Evolutionary conservation across 257 asterid species (phyloP).

Genomic region (Rauvolfia tetraphylla): DNA sequence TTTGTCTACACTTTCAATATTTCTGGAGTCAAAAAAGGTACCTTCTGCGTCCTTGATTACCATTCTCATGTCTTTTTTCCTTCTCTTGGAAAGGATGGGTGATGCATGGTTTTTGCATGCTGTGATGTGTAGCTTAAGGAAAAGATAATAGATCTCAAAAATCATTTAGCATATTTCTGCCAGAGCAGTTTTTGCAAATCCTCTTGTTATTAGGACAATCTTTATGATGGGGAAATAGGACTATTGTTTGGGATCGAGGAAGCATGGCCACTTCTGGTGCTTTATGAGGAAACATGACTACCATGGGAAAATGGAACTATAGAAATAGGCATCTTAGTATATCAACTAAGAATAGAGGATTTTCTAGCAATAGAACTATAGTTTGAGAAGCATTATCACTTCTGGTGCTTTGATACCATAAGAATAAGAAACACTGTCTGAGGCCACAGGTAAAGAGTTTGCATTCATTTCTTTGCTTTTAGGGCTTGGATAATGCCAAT

Average conservation of each 20-base stretch:
- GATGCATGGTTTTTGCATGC: neutral
- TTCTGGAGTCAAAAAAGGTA: constrained; percentile 79
- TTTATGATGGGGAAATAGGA: neutral
- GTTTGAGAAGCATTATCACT: neutral
- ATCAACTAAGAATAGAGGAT: neutral
- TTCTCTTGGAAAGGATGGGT: neutral
- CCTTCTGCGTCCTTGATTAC: neutral
- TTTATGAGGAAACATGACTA: too few relatives aligned
- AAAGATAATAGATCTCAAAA: neutral
- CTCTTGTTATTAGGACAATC: neutral
- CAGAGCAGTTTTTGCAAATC: neutral
- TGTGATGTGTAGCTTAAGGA: neutral
- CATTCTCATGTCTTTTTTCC: neutral
- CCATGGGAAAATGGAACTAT: too few relatives aligned
- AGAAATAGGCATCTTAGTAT: too few relatives aligned
- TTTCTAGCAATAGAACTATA: neutral
- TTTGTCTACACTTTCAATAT: constrained; percentile 47
- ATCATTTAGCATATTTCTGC: neutral
- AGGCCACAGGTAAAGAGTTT: neutral
- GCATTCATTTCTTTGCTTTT: constrained; percentile 19
- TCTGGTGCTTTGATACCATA: constrained; percentile 12
- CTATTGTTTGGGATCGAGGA: neutral
- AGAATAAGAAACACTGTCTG: constrained; percentile 44
- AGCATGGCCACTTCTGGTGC: neutral
- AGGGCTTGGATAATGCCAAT: constrained; percentile 63